Evolutionary conservation across 192 early-diverging fungal genomes (phyloP).

Genomic region (Rhizoclosmatium sp.): DNA sequence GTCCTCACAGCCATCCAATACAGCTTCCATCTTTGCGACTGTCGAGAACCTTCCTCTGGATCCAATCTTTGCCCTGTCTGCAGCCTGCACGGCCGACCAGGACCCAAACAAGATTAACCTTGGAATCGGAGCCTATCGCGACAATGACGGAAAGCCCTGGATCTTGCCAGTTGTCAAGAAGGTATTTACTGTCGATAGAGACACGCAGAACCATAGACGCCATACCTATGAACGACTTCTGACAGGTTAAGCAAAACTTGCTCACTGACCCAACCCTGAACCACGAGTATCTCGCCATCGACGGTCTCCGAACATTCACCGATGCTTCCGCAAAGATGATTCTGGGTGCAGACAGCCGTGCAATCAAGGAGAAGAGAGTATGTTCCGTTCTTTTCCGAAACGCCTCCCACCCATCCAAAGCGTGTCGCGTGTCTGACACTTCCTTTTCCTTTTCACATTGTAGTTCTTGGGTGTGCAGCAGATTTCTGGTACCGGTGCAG

Average conservation of each 20-base stretch:
- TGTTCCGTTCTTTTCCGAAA: conserved; percentile 24
- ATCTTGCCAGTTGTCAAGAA: conserved; percentile 92
- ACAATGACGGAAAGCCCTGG: conserved; percentile 93
- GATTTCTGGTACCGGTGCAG: conserved; percentile 96
- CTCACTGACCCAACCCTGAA: conserved; percentile 73
- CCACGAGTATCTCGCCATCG: conserved; percentile 96
- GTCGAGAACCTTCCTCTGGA: conserved; percentile 65
- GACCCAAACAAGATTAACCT: conserved; percentile 88
- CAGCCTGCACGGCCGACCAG: conserved; percentile 81
- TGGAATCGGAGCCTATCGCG: conserved; percentile 95
- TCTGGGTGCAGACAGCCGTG: conserved; percentile 78
- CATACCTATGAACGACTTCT: neutral
- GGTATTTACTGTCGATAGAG: conserved; percentile 48
- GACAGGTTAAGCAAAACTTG: conserved; percentile 78
- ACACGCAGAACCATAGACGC: neutral
- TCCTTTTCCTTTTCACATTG: neutral
- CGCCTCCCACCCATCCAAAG: neutral
- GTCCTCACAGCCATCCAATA: neutral
- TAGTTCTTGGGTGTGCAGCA: conserved; percentile 77
- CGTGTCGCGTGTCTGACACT: neutral
- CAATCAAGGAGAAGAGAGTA: conserved; percentile 75
- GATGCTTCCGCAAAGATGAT: conserved; percentile 84
- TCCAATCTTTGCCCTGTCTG: conserved; percentile 89
- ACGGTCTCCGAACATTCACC: conserved; percentile 81
- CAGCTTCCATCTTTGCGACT: conserved; percentile 44